Conservation (phyloP, 345 rosid species). For the Linum trigynum region DNA sequence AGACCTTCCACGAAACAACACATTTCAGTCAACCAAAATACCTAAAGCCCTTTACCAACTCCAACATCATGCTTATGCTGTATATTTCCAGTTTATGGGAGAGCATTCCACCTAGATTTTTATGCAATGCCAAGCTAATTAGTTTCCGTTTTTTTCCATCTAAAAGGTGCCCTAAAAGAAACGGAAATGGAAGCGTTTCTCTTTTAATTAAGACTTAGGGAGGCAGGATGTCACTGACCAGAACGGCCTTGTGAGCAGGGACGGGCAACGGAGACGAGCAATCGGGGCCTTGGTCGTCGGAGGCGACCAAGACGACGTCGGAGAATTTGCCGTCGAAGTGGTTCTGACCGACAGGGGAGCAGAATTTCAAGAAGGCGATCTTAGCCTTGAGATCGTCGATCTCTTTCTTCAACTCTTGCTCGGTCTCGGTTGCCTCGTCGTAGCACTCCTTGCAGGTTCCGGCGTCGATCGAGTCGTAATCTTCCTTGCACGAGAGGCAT, state of each 20-base stretch:
- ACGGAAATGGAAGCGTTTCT: no score
- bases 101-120: no score
- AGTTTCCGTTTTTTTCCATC: neutral
- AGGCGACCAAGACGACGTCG: constrained; percentile 56
- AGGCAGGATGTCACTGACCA: constrained; percentile 34
- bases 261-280: constrained; percentile 36
- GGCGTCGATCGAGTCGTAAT: constrained; percentile 39
- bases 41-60: no score
- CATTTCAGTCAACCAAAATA: no score
- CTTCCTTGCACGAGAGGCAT: constrained; percentile 59
- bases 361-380: constrained; percentile 49
- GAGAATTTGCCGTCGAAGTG: constrained; percentile 13
- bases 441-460: constrained; percentile 28
- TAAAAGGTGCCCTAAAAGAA: no score
- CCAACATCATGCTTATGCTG: no score
- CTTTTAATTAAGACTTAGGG: no score
- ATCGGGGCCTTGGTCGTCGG: constrained; percentile 28
- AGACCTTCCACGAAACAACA: no score
- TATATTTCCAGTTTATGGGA: no score
- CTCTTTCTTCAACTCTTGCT: constrained; percentile 67
- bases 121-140: no score
- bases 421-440: constrained; percentile 21
- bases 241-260: constrained; percentile 55
- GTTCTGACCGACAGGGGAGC: constrained; percentile 37
- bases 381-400: constrained; percentile 68